Conservation (phyloP, 2,329 filamentous ascomycete species). For the Colletotrichum sp. region DNA sequence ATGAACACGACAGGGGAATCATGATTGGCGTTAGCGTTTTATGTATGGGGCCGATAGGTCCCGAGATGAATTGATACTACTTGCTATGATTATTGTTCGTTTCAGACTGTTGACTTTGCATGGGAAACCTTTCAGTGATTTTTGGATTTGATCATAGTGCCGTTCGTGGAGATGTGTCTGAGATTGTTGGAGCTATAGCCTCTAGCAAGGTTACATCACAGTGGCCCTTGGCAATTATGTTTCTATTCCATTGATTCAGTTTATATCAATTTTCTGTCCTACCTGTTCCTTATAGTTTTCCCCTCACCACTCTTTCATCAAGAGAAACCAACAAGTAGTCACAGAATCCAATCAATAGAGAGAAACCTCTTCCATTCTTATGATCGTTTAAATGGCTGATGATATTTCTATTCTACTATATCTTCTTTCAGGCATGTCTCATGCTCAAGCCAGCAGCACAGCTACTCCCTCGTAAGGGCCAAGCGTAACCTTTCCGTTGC, state of each 20-base stretch:
- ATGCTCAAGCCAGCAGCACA: constrained; percentile 29
- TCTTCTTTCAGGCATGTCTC: background rate
- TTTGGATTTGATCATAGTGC: background rate
- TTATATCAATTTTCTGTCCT: background rate
- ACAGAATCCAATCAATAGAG: background rate
- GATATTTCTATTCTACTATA: background rate
- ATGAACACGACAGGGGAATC: background rate
- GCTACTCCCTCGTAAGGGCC: constrained; percentile 41
- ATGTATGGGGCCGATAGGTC: background rate
- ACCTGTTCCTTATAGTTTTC: background rate
- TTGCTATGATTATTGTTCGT: background rate
- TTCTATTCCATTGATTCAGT: background rate
- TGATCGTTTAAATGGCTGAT: background rate
- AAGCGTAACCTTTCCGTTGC: constrained; percentile 30
- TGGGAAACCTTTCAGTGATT: background rate
- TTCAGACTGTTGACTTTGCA: background rate
- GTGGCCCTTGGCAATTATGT: background rate
- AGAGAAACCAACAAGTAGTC: background rate
- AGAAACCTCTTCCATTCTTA: background rate
- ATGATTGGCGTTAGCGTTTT: background rate
- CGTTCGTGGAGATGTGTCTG: background rate
- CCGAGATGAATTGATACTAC: background rate
- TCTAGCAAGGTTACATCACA: background rate
- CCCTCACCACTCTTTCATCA: background rate
- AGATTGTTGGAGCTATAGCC: fast-evolving